These are phyloP conservation scores for Gigaspora rosea DNA, from an alignment of 192 early-diverging fungal genomes.

Conservation along the genomic window DNA sequence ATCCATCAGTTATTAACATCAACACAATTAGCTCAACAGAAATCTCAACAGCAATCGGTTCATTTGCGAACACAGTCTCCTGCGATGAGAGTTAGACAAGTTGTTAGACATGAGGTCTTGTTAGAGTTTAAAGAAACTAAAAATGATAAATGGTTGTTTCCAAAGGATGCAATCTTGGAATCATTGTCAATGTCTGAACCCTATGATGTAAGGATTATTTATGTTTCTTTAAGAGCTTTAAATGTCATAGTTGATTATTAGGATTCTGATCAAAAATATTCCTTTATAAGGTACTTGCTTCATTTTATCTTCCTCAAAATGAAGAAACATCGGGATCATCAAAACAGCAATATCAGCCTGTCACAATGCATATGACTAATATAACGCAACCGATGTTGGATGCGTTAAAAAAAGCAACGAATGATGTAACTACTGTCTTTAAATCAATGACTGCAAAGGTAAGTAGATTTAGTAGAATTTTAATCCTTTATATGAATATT, in stretches of 20 bases:
- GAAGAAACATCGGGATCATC: not conserved
- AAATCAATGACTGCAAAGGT: constrained; percentile 26
- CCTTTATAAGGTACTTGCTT: constrained; percentile 6
- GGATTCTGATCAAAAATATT: not conserved
- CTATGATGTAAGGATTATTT: not conserved
- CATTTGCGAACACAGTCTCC: not conserved
- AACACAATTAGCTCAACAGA: not conserved
- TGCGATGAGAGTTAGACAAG: not conserved
- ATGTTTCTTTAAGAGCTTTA: not conserved
- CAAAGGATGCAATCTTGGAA: constrained; percentile 56
- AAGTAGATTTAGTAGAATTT: not conserved
- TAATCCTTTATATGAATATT: not conserved
- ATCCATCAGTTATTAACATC: constrained; percentile 20
- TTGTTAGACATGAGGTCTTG: constrained; percentile 44
- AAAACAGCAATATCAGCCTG: constrained; percentile 10
- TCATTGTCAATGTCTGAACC: constrained; percentile 2
- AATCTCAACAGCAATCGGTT: not conserved
- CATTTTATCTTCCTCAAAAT: constrained; percentile 25
- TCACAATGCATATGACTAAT: constrained; percentile 13
- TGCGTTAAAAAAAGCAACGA: constrained; percentile 23
- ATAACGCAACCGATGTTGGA: constrained; percentile 26
- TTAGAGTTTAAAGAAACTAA: constrained; percentile 61
- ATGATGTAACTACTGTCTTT: constrained; percentile 10
- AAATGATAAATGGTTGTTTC: constrained; percentile 52
- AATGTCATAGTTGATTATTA: not conserved